Percentiles rank a stretch among this genome's conserved stretches.
Evolutionary conservation across 176 grass and related monocot species (phyloP).

Genomic region (Alopecurus myosuroides): DNA sequence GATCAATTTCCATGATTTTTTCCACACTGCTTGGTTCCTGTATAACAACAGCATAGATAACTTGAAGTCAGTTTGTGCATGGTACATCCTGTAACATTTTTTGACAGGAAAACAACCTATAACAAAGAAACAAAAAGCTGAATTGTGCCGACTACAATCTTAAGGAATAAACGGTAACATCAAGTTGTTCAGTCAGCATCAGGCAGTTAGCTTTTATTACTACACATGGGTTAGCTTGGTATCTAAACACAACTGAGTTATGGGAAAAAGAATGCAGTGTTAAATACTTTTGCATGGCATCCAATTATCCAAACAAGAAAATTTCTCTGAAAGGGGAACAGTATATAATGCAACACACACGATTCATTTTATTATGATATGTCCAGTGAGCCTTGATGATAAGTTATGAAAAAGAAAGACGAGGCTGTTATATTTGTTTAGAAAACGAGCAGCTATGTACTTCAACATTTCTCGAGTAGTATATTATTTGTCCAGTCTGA

Average conservation of each 20-base stretch:
- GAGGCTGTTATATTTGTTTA: background rate
- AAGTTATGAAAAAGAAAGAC: background rate
- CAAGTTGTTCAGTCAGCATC: background rate
- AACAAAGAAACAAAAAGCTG: background rate
- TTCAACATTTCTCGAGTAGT: background rate
- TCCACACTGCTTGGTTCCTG: constrained; percentile 96
- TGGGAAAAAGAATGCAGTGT: background rate
- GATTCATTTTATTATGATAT: too few species aligned
- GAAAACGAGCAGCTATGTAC: background rate
- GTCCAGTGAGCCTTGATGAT: background rate
- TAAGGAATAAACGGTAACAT: background rate
- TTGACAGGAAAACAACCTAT: background rate
- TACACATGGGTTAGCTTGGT: background rate
- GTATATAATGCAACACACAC: too few species aligned
- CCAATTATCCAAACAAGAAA: too few species aligned
- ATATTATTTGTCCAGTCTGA: background rate
- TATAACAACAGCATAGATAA: constrained; percentile 15
- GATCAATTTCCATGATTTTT: constrained; percentile 95
- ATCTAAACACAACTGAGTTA: background rate
- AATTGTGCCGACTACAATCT: background rate
- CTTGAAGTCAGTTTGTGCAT: constrained; percentile 1
- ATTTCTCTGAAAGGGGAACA: too few species aligned
- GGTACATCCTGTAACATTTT: background rate
- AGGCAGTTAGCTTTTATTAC: background rate
- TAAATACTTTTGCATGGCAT: background rate